Percentiles rank a stretch among this genome's conserved stretches.
These are phyloP conservation scores for Leccinum pellstonianum DNA, from an alignment of 768 basidiomycete genomes.

Conservation along the genomic window DNA sequence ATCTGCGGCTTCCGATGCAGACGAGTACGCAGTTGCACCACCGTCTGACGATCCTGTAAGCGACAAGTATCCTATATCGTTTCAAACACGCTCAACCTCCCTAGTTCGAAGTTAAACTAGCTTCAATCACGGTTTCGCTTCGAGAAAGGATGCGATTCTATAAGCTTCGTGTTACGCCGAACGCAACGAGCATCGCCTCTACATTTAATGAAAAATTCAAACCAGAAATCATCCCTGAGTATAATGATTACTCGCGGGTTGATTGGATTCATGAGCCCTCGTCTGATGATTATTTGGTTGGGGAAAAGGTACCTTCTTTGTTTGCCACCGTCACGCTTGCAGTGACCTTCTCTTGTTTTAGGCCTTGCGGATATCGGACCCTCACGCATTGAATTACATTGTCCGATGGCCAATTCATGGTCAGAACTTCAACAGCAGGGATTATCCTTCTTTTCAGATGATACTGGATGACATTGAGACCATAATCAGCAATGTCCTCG, in stretches of 20 bases:
- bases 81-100: constrained; percentile 3
- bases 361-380: constrained; percentile 72
- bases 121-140: constrained; percentile 66
- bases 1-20: constrained; percentile 35
- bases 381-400: constrained; percentile 63
- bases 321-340: not conserved
- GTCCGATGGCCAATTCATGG: constrained; percentile 81
- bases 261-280: constrained; percentile 74
- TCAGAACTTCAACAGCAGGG: constrained; percentile 78
- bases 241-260: constrained; percentile 77
- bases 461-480: constrained; percentile 76
- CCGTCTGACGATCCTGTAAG: constrained; percentile 65
- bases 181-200: constrained; percentile 66
- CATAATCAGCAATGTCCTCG: constrained; percentile 62
- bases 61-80: constrained; percentile 2
- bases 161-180: constrained; percentile 72
- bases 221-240: constrained; percentile 82
- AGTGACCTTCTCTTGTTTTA: constrained; percentile 30
- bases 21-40: constrained; percentile 49
- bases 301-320: constrained; percentile 56
- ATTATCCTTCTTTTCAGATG: constrained; percentile 69
- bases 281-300: constrained; percentile 56
- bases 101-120: constrained; percentile 76
- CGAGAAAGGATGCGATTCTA: constrained; percentile 86
- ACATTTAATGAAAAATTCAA: constrained; percentile 82